Percentiles rank a stretch among this genome's conserved stretches.
These are phyloP conservation scores for Fraxinus sp. DNA, from an alignment of 305 asterid genomes.

Conservation along the genomic window DNA sequence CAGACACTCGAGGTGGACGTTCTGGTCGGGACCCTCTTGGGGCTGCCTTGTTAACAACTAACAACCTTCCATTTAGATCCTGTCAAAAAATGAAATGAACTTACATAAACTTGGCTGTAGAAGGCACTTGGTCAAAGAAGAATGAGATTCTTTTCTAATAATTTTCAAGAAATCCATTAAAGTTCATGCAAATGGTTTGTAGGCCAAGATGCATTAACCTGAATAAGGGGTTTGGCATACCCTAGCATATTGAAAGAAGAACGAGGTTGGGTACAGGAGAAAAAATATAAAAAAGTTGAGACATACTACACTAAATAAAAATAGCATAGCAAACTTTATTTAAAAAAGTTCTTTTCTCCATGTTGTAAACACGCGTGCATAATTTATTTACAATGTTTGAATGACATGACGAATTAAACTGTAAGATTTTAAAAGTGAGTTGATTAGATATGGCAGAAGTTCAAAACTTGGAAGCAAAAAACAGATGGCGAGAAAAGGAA, in stretches of 20 bases:
- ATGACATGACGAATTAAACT: neutral
- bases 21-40: constrained; percentile 76
- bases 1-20: constrained; percentile 51
- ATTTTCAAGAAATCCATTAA: neutral
- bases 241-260: neutral
- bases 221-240: neutral
- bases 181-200: neutral
- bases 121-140: neutral
- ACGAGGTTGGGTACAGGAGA: neutral
- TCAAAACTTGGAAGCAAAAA: neutral
- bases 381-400: neutral
- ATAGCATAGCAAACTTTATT: neutral
- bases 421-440: neutral
- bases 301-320: neutral
- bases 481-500: neutral
- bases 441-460: neutral
- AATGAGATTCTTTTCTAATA: neutral
- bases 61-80: constrained; percentile 67
- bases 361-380: neutral
- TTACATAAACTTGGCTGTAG: neutral
- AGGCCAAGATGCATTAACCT: neutral
- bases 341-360: constrained; percentile 3
- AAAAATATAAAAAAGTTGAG: neutral
- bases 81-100: constrained; percentile 32
- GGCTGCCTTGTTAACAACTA: constrained; percentile 79